Conservation (phyloP, 768 basidiomycete species). For the Piloderma croceum region DNA sequence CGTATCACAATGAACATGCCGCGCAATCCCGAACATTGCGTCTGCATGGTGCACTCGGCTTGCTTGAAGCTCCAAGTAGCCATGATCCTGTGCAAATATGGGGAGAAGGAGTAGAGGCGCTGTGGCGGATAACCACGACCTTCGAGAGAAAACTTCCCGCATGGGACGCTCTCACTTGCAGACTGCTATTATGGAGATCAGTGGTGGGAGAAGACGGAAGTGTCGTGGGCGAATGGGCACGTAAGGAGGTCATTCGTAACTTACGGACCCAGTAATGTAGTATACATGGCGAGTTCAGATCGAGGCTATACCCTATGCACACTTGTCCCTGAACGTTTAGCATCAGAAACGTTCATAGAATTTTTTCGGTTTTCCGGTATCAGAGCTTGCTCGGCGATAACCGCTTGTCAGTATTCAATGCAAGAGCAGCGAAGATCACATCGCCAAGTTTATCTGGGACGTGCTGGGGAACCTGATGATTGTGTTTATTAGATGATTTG, state of each 20-base stretch:
- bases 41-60: constrained; percentile 29
- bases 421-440: neutral
- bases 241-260: constrained; percentile 30
- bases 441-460: neutral
- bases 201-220: constrained; percentile 34
- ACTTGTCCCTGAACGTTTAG: too few species aligned
- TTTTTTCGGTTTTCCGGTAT: too few species aligned
- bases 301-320: neutral
- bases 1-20: neutral
- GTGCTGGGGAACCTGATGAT: constrained; percentile 22
- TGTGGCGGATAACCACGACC: constrained; percentile 53
- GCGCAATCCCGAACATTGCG: constrained; percentile 16
- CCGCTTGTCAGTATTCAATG: neutral
- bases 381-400: too few species aligned
- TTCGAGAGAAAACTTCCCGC: constrained; percentile 20
- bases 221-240: constrained; percentile 51
- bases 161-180: constrained; percentile 50
- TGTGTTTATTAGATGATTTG: neutral
- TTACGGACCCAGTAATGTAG: constrained; percentile 4
- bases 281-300: neutral
- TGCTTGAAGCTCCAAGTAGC: constrained; percentile 29
- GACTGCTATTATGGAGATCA: constrained; percentile 54
- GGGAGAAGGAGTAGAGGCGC: constrained; percentile 46
- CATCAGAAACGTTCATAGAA: too few species aligned
- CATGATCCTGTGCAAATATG: constrained; percentile 34